Evolutionary conservation across 371 early-diverging fungal genomes (phyloP).

Genomic region (Mucor saturninus): DNA sequence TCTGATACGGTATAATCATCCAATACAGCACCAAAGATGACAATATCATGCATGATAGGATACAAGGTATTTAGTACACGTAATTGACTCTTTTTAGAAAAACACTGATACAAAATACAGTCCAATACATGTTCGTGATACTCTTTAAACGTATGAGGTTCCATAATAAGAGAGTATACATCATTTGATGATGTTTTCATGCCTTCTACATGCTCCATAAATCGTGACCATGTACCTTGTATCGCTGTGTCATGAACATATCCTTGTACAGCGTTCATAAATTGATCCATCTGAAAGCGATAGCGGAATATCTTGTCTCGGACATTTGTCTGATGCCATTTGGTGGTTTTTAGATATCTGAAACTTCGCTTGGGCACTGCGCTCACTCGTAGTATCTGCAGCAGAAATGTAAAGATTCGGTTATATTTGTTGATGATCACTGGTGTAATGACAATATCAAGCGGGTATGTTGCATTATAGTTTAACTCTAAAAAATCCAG

Average conservation of each 20-base stretch:
- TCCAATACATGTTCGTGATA: constrained; percentile 58
- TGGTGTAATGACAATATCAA: constrained; percentile 50
- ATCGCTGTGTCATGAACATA: constrained; percentile 54
- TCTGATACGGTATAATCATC: constrained; percentile 17
- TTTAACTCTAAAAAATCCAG: constrained; percentile 56
- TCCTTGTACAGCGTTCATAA: constrained; percentile 42
- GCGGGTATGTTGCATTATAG: constrained; percentile 52
- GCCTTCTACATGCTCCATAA: constrained; percentile 40
- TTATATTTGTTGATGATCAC: constrained; percentile 52
- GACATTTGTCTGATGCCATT: constrained; percentile 1
- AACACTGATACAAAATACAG: constrained; percentile 55
- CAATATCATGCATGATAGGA: constrained; percentile 42
- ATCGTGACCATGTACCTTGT: constrained; percentile 45
- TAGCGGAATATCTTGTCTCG: constrained; percentile 22
- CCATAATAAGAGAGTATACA: constrained; percentile 35
- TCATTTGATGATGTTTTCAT: constrained; percentile 21
- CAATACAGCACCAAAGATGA: constrained; percentile 29
- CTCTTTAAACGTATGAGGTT: constrained; percentile 42
- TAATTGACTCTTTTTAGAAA: constrained; percentile 53
- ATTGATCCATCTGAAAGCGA: constrained; percentile 56
- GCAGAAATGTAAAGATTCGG: constrained; percentile 54
- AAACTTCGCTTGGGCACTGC: constrained; percentile 42
- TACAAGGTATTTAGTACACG: constrained; percentile 40
- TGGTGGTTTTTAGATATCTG: constrained; percentile 6
- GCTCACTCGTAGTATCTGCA: constrained; percentile 43